Evolutionary conservation across 441 rosid genomes (phyloP).

Genomic region (Geranium incanum): DNA sequence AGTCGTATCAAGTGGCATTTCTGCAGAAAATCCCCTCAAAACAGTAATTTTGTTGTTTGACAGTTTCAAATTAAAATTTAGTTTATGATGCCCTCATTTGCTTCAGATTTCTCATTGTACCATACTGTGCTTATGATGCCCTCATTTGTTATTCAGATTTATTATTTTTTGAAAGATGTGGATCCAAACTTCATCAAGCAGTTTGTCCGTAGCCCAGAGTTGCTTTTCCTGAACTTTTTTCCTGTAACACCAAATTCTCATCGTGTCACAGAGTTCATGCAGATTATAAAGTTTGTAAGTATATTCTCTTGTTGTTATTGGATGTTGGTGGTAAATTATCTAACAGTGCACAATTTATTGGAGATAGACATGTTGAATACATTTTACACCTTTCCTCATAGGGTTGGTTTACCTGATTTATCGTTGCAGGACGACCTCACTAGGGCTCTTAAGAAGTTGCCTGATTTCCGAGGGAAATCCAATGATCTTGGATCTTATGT

Average conservation of each 20-base stretch:
- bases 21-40: neutral
- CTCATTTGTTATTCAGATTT: conserved; percentile 40
- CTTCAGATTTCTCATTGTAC: neutral
- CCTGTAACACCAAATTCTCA: conserved; percentile 82
- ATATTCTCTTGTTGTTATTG: conserved; percentile 8
- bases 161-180: conserved; percentile 45
- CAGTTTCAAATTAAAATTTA: too few relatives aligned
- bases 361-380: neutral
- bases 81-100: neutral
- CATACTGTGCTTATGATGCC: conserved; percentile 10
- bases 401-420: conserved; percentile 15
- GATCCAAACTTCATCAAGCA: conserved; percentile 53
- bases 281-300: conserved; percentile 66
- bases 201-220: conserved; percentile 34
- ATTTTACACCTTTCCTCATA: neutral
- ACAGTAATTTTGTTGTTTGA: neutral
- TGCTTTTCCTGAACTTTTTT: conserved; percentile 47
- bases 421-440: conserved; percentile 69
- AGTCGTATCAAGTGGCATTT: neutral
- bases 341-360: neutral
- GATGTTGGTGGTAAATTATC: neutral
- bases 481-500: conserved; percentile 72
- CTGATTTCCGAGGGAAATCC: conserved; percentile 58
- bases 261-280: conserved; percentile 68
- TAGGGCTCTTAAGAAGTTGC: conserved; percentile 63